Evolutionary conservation across 1,139 yeast genomes (phyloP), one percentile per base, ranked within the genome.

Genomic region (Lodderomyces orthopsilosis): DNA sequence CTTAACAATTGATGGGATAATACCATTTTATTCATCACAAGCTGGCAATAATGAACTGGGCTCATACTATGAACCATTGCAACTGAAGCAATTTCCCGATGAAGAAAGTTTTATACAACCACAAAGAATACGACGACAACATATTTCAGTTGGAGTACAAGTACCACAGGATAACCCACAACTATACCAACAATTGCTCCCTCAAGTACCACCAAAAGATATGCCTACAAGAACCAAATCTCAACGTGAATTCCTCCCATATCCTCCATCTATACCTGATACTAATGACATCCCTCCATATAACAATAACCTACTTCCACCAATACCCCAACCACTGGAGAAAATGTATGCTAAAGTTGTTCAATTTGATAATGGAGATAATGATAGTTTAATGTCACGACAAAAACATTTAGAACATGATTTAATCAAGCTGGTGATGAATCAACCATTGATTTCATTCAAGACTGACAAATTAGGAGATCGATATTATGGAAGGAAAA

Each of bases 361-460:
- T 9, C 49, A 43, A 13, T 41, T 43, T 17, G 46, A 40, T 17
- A 13, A 19, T 1, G 37, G 12, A 5, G 51, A 43, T 18, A 26
- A 8, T 17, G 34, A 34, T 6, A 49, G 50, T 40, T n/a, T 42
- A 9, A 23, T 51, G 4, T 63, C 73, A 9, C 53, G 55, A 32
- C 60, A 58, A 41, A 57, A 59, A 44, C 52, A 51, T 8, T 49
- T 67, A 45, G 74, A 68, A 47, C 53, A 53, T 38, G 59, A 55
- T n/a, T 55, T 70, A 42, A 63, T 70, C 12, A 59, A 55, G 39
- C 51, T 51, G 26, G 74, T 70, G 7, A 69, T 70, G 75, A 65
- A 66, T 47, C 55, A 62, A 21, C 72, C 74, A 0, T 52, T 69
- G 32, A 46, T 62, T 18, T 44, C 58, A 9, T 38, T 59, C 23